Base-by-base conservation (phyloP, 768 basidiomycete species). In the Jaapia argillacea region DNA sequence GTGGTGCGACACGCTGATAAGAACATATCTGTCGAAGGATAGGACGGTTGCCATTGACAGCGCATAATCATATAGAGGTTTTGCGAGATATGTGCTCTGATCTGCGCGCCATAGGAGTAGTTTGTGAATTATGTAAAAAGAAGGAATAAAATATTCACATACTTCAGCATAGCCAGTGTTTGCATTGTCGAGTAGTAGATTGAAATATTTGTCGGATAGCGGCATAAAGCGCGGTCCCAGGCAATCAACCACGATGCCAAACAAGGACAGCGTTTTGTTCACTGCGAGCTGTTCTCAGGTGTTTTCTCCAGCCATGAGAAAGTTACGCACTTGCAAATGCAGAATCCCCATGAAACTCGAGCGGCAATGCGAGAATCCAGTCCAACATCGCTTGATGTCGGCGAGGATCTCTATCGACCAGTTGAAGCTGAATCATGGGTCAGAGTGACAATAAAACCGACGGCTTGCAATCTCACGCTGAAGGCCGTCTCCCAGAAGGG, bases 91-190 rank as follows among this genome's bases (percentile, higher is more conserved):
- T 78, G 72, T 23, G 68, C 66, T 41, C 89, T 72, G 48, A 89
- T 77, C 85, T 87, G 51, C 36, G n/a, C n/a, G n/a, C n/a, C n/a
- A n/a, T n/a, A n/a, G n/a, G n/a, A n/a, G n/a, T n/a, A n/a, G n/a
- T n/a, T n/a, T n/a, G n/a, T n/a, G n/a, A 40, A 27, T 53, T 21
- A 44, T 43, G 21, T 6, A 26, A 47, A 39, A 22, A 12, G 49
- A 26, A 50, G 33, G 38, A 51, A 54, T 2, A 49, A 10, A 23
- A 25, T 10, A 45, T 12, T 4, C 23, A 35, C 60, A 31, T 58
- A 86, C 90, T 64, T 94, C 91, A 12, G 85, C 87, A 57, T 90
- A 96, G 26, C 79, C 79, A 3, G 86, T 89, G 48, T 83, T 74
- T 20, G 85, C 71, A 53, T 87, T 85, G 16, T 77, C 71, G 51